Evolutionary conservation across 495 filamentous ascomycete species (phyloP).

Genomic region (Neurospora sp.): DNA sequence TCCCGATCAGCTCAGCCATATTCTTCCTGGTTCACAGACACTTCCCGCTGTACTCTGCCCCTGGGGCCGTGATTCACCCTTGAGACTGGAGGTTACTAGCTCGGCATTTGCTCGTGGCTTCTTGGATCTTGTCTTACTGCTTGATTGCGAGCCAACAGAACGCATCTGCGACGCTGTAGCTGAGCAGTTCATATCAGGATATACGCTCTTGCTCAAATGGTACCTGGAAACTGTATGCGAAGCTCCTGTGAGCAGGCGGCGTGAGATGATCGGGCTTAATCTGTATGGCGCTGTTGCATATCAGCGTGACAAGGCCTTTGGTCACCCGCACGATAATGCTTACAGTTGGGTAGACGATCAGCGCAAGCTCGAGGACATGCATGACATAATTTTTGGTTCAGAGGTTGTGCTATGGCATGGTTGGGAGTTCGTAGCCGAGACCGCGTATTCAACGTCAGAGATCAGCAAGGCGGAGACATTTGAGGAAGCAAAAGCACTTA

Average conservation of each 20-base stretch:
- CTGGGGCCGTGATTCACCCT: background rate
- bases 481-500: background rate
- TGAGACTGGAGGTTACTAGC: background rate
- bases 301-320: no score
- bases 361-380: no score
- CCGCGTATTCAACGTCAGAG: no score
- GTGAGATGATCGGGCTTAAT: no score
- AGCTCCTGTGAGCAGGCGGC: no score
- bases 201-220: background rate
- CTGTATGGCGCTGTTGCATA: no score
- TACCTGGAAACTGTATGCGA: no score
- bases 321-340: no score
- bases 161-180: background rate
- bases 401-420: no score
- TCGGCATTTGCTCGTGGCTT: background rate
- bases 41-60: background rate
- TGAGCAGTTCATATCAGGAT: background rate
- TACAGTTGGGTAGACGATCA: no score
- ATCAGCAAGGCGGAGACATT: background rate
- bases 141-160: background rate
- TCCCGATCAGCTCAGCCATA: background rate
- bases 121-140: background rate
- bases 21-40: background rate
- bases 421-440: no score
- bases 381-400: no score